phyloP scores from a whole-genome alignment of 345 rosid genomes.

The Ricinus communis region DNA sequence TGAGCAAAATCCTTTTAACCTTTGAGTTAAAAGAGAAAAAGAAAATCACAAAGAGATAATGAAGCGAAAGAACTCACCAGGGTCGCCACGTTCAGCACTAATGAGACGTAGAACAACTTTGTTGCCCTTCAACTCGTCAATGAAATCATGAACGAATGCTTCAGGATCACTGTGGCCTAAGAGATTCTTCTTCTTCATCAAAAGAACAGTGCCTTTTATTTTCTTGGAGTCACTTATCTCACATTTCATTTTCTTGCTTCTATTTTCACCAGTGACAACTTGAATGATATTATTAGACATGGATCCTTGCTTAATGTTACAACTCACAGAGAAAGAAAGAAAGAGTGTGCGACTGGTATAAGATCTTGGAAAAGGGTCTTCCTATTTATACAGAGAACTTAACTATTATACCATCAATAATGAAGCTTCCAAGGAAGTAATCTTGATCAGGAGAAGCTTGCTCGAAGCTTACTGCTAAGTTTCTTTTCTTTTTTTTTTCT shows the following conservation, averaged over 20 bases:
- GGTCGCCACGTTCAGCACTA: not conserved
- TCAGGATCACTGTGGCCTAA: not conserved
- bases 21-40: too few species aligned
- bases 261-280: constrained; percentile 2
- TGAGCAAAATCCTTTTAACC: too few species aligned
- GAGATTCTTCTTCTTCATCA: not conserved
- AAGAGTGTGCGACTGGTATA: not conserved
- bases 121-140: not conserved
- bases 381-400: not conserved
- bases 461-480: too few species aligned
- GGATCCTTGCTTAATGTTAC: not conserved
- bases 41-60: too few species aligned
- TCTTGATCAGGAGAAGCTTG: too few species aligned
- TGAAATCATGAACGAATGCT: not conserved
- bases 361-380: not conserved
- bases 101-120: constrained; percentile 3
- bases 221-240: not conserved
- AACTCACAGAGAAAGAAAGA: not conserved
- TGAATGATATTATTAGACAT: not conserved
- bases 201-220: not conserved
- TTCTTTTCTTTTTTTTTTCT: too few species aligned
- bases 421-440: too few species aligned
- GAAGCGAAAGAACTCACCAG: not conserved
- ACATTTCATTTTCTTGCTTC: constrained; percentile 10
- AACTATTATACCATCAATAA: too few species aligned